Evolutionary conservation across 345 rosid genomes (phyloP), one percentile per base, ranked within the genome.

Genomic region (Anastatica hierochuntica): DNA sequence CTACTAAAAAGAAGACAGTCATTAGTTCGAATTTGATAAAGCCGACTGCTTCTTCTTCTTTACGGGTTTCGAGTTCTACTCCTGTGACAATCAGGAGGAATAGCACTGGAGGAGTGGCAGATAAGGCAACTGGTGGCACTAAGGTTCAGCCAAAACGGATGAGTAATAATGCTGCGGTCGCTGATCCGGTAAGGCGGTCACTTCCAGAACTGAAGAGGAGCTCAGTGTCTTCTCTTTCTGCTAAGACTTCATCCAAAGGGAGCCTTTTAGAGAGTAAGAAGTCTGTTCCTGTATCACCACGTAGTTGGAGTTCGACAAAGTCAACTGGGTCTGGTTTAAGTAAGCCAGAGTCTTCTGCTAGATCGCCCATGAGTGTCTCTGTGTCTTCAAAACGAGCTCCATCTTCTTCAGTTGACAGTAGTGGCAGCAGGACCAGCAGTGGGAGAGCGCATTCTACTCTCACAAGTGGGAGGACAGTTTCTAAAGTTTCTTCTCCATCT

Each of bases 101-200:
- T 58, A 92, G 96, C 68, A 87, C 95, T 5, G 98, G 98, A 48
- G 95, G 96, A 43, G 58, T 83, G 64, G 27, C 76, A 11, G 84
- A 76, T 63, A 90, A 86, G 68, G 45, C 70, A 9, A 66, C 23
- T 54, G 70, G 29, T 54, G 66, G 39, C 44, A 49, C 72, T 59
- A 52, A 62, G 17, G 56, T 44, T 73, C 57, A 59, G 14, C 69
- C 79, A n/a, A 81, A 73, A 72, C 80, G 74, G 56, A 35, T 43
- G 24, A 44, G 62, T 67, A 46, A 69, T 68, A n/a, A n/a, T n/a
- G 70, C 64, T 56, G 58, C 63, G 2, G 67, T 62, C 43, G 49
- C 76, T 20, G 90, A 83, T 14, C 66, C 80, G 2, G 67, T 81
- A 15, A 77, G 90, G 71, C 76, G 71, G 50, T 90, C 98, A 17